Evolutionary conservation across 257 asterid genomes (phyloP).

Genomic region (Gardenia jasminoides): DNA sequence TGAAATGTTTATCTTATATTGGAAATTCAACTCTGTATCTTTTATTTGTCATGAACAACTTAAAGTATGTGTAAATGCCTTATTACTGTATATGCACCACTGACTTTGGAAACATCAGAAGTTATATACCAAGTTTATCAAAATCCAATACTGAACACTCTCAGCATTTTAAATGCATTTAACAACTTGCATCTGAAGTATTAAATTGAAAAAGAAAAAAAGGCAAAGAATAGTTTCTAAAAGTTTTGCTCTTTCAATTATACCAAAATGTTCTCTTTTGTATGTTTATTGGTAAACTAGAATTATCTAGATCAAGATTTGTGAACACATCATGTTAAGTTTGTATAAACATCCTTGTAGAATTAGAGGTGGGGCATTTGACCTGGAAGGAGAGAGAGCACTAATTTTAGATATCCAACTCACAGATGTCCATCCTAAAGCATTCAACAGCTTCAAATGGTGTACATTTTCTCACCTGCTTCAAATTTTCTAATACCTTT

Average conservation of each 20-base stretch:
- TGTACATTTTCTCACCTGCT: neutral
- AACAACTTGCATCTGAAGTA: neutral
- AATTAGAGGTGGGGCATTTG: neutral
- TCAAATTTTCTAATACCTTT: neutral
- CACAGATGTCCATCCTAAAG: no score
- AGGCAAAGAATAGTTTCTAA: neutral
- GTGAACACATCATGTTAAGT: neutral
- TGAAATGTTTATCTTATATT: neutral
- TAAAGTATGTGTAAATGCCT: no score
- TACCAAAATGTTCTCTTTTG: neutral
- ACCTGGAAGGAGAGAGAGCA: neutral
- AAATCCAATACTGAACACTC: neutral
- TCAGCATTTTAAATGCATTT: neutral
- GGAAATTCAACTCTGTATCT: neutral
- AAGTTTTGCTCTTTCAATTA: neutral
- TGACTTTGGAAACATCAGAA: neutral
- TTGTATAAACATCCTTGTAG: neutral
- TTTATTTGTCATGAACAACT: neutral
- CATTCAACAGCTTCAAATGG: neutral
- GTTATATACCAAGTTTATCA: no score
- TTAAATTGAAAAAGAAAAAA: no score
- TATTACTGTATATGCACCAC: neutral
- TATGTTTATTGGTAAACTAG: neutral
- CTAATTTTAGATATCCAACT: neutral
- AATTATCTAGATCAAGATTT: no score